Evolutionary conservation across 2,329 filamentous ascomycete genomes (phyloP), one percentile per base, ranked within the genome.

Genomic region (Aspergillus bombycis): DNA sequence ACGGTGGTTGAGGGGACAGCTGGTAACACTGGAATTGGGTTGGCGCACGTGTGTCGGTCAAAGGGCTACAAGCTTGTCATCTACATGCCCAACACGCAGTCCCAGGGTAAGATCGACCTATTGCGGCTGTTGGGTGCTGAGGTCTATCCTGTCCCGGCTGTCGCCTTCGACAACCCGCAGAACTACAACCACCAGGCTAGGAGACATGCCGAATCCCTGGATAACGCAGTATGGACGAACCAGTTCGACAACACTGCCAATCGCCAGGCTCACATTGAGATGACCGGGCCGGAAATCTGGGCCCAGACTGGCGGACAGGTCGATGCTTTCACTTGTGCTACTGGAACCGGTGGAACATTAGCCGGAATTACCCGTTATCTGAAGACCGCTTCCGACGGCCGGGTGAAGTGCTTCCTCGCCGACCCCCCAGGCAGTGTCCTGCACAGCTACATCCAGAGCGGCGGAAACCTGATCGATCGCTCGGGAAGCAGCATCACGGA

Each of bases 31-130:
- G 95, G 95, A 68, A 99, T 99, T 78, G 95, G 95, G 1, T 90
- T 99, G 50, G 95, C 95, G 23, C 95, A 98, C 81, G 95, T 99
- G 62, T 98, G 95, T 82, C 88, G 94, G 65, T 92, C 90, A 43
- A 91, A 90, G 72, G 95, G 94, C 46, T 98, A 99, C 85, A 91
- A 91, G 77, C 89, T 97, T 57, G 94, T 98, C 75, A 99, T 99
- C 77, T 99, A 98, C 88, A 98, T 99, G 95, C 95, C 95, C 72
- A 91, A 99, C 84, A 98, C 94, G 56, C 95, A 98, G 82, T 96
- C 94, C 23, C 94, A 97, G 81, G 95, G 94, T 77, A 99, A 99
- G 84, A 92, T 99, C 76, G 95, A 98, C 78, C 86, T 99, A 59
- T 84, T 99, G 68, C 87, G 94, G 10, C 84, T 98, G 41, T 86